phyloP scores from a whole-genome alignment of 2,329 filamentous ascomycete genomes.

The Colletotrichum phormii region DNA sequence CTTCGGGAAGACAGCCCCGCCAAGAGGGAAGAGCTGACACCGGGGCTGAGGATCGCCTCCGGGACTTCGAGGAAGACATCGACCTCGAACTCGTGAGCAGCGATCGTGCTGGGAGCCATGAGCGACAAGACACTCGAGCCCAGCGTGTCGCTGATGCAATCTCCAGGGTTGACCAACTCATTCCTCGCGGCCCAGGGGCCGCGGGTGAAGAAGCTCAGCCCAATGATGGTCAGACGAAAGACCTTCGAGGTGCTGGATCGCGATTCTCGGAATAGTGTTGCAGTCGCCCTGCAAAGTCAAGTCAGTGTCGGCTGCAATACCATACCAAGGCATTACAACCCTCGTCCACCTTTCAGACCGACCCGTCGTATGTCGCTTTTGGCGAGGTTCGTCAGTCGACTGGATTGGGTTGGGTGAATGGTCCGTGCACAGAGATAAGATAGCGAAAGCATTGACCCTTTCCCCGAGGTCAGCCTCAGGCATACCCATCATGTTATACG shows the following conservation, averaged over 20 bases:
- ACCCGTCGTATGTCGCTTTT: background rate
- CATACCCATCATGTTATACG: no score
- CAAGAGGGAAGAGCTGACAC: no score
- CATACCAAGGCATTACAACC: background rate
- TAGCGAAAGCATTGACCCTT: background rate
- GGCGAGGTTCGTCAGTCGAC: background rate
- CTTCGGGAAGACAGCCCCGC: no score
- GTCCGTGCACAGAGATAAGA: background rate
- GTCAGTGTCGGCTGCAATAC: background rate
- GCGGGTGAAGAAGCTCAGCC: no score
- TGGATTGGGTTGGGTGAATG: background rate
- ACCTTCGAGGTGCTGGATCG: background rate
- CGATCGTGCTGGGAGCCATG: background rate
- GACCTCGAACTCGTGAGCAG: no score
- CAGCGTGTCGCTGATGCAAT: background rate
- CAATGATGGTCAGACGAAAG: background rate
- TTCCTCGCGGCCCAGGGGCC: background rate
- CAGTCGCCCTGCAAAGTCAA: background rate
- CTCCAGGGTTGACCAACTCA: background rate
- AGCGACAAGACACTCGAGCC: background rate
- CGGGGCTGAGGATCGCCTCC: background rate
- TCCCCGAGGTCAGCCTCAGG: no score
- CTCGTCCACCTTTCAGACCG: background rate
- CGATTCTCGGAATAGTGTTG: background rate
- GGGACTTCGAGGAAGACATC: background rate